phyloP scores from a whole-genome alignment of 2,329 filamentous ascomycete genomes.

The Stachybotrys chartarum region DNA sequence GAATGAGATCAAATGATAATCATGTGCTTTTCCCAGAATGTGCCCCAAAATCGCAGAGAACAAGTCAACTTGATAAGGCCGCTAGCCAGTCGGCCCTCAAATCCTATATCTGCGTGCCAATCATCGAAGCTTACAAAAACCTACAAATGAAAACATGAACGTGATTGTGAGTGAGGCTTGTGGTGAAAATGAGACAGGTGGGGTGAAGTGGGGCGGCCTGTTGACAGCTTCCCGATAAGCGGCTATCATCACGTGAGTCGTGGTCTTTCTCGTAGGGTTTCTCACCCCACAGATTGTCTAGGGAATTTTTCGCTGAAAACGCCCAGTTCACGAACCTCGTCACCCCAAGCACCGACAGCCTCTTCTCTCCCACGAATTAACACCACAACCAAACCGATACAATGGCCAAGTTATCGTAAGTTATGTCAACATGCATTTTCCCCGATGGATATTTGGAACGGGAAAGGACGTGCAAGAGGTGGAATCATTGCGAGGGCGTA shows the following conservation, averaged over 20 bases:
- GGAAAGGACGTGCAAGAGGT: slow-evolving; percentile 9
- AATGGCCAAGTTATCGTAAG: slow-evolving; percentile 61
- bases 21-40: no score
- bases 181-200: background rate
- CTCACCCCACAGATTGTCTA: slow-evolving; percentile 28
- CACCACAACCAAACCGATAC: slow-evolving; percentile 39
- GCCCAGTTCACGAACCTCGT: slow-evolving; percentile 23
- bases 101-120: no score
- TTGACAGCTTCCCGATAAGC: slow-evolving; percentile 8
- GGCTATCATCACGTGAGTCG: slow-evolving; percentile 24
- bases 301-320: slow-evolving; percentile 27
- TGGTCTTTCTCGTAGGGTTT: slow-evolving; percentile 31
- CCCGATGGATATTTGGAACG: background rate
- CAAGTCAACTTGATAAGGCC: no score
- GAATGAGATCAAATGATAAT: no score
- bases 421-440: slow-evolving; percentile 12
- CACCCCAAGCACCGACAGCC: slow-evolving; percentile 27
- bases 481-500: background rate
- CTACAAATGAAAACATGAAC: no score
- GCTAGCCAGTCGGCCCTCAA: no score
- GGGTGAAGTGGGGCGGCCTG: background rate
- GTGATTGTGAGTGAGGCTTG: background rate
- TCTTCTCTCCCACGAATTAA: slow-evolving; percentile 26
- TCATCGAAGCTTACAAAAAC: no score
- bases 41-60: no score